These are phyloP conservation scores for Hansenula lynferdii DNA, from an alignment of 1,139 yeast genomes.

Conservation along the genomic window DNA sequence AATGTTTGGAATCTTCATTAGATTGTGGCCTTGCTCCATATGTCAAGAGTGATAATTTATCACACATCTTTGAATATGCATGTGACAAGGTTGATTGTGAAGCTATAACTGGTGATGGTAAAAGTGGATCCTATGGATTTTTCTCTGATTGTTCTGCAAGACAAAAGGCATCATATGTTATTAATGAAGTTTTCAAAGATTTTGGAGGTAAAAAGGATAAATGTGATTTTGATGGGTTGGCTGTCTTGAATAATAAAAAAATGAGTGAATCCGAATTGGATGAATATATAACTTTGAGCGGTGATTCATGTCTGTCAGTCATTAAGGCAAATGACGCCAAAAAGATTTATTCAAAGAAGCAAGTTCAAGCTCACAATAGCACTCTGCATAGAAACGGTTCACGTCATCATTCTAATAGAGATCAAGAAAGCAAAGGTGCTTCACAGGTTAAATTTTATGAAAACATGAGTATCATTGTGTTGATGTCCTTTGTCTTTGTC, in stretches of 20 bases:
- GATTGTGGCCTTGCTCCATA: conserved; percentile 44
- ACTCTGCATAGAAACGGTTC: background rate
- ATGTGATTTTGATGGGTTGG: conserved; percentile 38
- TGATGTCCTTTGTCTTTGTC: background rate
- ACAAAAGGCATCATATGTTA: conserved; percentile 48
- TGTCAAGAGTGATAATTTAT: conserved; percentile 28
- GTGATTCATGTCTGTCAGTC: conserved; percentile 10
- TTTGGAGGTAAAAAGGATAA: conserved; percentile 26
- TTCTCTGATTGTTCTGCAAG: conserved; percentile 48
- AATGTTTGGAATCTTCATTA: conserved; percentile 46
- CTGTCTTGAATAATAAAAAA: conserved; percentile 29
- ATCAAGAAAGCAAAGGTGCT: conserved; percentile 7
- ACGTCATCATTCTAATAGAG: background rate
- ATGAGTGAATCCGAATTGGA: conserved; percentile 21
- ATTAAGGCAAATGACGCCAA: background rate
- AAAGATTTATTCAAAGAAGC: background rate
- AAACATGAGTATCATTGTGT: conserved; percentile 4
- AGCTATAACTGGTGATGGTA: conserved; percentile 44
- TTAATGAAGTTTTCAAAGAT: conserved; percentile 41
- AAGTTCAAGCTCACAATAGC: background rate
- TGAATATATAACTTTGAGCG: conserved; percentile 6
- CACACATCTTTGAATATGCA: conserved; percentile 36
- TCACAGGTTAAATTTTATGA: conserved; percentile 13
- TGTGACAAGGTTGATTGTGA: conserved; percentile 50
- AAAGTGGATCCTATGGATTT: conserved; percentile 49